phyloP scores from a whole-genome alignment of 2,329 filamentous ascomycete species.

The Pseudogymnoascus destructans region DNA sequence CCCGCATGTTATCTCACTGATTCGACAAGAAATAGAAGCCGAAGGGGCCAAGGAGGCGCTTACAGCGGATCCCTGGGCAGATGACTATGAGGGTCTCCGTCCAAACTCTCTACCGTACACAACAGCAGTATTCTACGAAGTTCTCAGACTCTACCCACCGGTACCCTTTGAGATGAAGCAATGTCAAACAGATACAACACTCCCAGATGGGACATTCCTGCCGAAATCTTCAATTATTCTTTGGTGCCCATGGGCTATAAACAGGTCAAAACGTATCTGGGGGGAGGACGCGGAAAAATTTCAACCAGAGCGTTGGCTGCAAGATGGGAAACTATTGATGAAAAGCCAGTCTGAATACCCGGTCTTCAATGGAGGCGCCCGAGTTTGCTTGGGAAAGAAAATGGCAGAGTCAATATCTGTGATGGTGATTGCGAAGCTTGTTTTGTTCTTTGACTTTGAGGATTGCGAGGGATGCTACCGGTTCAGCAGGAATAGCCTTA shows the following conservation, averaged over 20 bases:
- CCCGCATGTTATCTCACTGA: constrained; percentile 28
- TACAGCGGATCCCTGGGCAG: constrained; percentile 11
- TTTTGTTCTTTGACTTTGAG: constrained; percentile 38
- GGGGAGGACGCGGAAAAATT: constrained; percentile 43
- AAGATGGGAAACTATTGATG: constrained; percentile 30
- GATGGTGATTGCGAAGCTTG: constrained; percentile 40
- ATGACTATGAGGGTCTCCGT: constrained; percentile 17
- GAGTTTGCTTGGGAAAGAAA: constrained; percentile 47
- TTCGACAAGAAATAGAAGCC: constrained; percentile 32
- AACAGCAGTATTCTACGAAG: constrained; percentile 49
- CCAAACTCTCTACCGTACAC: constrained; percentile 38
- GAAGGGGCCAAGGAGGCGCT: constrained; percentile 12
- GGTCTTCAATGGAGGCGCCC: constrained; percentile 51
- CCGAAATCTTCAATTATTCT: constrained; percentile 41
- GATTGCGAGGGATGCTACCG: constrained; percentile 31
- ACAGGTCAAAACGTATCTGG: constrained; percentile 43
- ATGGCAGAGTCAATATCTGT: constrained; percentile 50
- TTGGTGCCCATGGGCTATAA: constrained; percentile 54
- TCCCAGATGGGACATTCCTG: constrained; percentile 49
- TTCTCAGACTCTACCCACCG: constrained; percentile 48
- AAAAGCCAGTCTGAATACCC: constrained; percentile 44
- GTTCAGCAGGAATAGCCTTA: constrained; percentile 46
- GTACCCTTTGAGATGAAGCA: constrained; percentile 56
- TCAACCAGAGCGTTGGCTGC: constrained; percentile 44
- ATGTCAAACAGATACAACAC: constrained; percentile 35